Base-by-base conservation (phyloP, 192 early-diverging fungal species). In the Backusella australiensis region DNA sequence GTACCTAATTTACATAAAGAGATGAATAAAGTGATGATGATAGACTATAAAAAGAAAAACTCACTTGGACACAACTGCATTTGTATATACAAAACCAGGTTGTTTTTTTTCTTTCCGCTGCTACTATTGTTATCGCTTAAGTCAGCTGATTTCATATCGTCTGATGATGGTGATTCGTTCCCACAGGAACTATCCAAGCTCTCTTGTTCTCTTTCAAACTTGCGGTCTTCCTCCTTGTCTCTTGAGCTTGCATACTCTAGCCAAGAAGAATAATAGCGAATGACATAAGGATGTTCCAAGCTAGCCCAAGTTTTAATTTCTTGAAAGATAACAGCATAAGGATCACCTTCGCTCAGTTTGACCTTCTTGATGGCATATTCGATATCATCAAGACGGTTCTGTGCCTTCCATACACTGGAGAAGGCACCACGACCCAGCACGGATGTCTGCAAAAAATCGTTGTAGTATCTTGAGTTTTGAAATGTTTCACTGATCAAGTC, bases 321-420 rank as follows among this genome's bases (percentile, higher is more conserved):
- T 6, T 96, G 86, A 78, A 97, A 85, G 34, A 95, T 96, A 80
- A 92, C 88, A 29, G 87, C 86, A 42, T 84, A 88, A 32, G 67
- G 66, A 44, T 75, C 46, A 17, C 56, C 32, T 52, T 86, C 63
- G 36, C 71, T 80, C 26, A 85, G 79, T n/a, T 85, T 80, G 21
- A 98, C 88, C 70, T 92, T 90, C 82, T 99, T 99, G 44, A 99
- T 88, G 4, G 97, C 97, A 82, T 99, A 99, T 38, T 93, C 86
- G 19, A 91, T 89, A 19, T 89, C 93, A 81, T 99, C 97, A 59
- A 99, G 81, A 78, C 90, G 90, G 79, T 99, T 96, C 41, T 89
- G 84, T 14, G 90, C 95, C 67, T 91, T 84, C 79, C 82, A 93
- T 1, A 96, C 97, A 44, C 87, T 89, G 5, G 96, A 96, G 83